A percentile compares a stretch with the other conserved stretches of the same genome.
Evolutionary conservation across 108 stramenopile genomes (phyloP).

Genomic region (Epipyxis sp.): DNA sequence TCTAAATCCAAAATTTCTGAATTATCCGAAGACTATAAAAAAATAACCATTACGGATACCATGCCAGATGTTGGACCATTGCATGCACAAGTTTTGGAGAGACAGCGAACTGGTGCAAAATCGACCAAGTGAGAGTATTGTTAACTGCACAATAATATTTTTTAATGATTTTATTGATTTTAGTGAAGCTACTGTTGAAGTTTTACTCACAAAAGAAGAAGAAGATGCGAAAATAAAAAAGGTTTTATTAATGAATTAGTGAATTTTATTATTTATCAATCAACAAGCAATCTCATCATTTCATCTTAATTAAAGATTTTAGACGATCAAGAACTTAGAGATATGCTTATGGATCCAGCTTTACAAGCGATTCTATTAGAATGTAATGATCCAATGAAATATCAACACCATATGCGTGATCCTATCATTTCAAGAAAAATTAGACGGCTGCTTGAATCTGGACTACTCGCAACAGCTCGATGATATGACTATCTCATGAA

Average conservation of each 20-base stretch:
- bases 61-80: constrained; percentile 19
- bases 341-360: constrained; percentile 29
- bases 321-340: not conserved
- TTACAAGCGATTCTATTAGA: constrained; percentile 23
- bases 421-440: constrained; percentile 8
- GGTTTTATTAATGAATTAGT: no score
- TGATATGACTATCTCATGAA: no score
- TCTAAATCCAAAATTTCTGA: no score
- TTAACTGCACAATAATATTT: no score
- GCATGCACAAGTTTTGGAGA: constrained; percentile 21
- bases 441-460: not conserved
- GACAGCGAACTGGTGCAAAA: not conserved
- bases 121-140: not conserved
- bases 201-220: no score
- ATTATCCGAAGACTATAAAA: no score
- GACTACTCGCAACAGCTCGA: constrained; percentile 69
- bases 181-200: no score
- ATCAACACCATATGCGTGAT: constrained; percentile 11
- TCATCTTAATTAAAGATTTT: not conserved
- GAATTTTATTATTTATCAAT: no score
- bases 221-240: no score
- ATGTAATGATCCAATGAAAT: constrained; percentile 14
- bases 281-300: not conserved
- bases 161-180: no score
- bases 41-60: not conserved